phyloP scores from a whole-genome alignment of 2,329 filamentous ascomycete species.

The Penicillium sp. region DNA sequence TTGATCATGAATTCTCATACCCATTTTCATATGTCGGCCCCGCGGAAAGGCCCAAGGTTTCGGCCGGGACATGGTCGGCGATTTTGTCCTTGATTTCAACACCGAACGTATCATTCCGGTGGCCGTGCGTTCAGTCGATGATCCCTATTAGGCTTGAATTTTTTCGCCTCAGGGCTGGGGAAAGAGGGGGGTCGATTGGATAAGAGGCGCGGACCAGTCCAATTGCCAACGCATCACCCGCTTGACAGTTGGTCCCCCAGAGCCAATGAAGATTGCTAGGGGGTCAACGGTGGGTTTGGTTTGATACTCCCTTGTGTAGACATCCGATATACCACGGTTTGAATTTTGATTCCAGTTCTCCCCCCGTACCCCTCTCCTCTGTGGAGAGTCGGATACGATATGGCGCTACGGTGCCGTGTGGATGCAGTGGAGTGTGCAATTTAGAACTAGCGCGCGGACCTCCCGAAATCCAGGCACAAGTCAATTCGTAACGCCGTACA shows the following conservation, averaged over 20 bases:
- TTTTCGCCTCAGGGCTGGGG: neutral
- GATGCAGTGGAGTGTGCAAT: conserved; percentile 2
- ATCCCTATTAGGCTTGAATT: neutral
- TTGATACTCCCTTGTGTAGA: neutral
- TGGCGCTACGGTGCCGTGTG: conserved; percentile 4
- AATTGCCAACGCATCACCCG: conserved; percentile 19
- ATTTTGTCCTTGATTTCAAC: neutral
- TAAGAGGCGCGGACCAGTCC: conserved; percentile 2
- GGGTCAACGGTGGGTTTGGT: neutral
- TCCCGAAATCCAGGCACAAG: conserved; percentile 2
- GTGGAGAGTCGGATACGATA: neutral
- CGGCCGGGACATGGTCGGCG: conserved; percentile 5
- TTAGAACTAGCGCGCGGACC: conserved; percentile 1
- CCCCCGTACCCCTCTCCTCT: neutral
- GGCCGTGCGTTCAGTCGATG: neutral
- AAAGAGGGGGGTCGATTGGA: conserved; percentile 11
- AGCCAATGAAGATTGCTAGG: conserved; percentile 11
- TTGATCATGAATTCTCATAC: neutral
- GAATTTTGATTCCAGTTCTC: neutral
- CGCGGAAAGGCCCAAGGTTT: conserved; percentile 7
- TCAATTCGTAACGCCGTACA: neutral
- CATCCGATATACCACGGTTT: neutral
- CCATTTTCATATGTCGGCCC: neutral
- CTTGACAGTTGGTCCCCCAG: conserved; percentile 18
- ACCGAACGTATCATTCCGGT: neutral